A percentile compares a stretch with the other conserved stretches of the same genome.
phyloP scores from a whole-genome alignment of 805 yeast genomes.

The Zygotorulaspora chibaensis region DNA sequence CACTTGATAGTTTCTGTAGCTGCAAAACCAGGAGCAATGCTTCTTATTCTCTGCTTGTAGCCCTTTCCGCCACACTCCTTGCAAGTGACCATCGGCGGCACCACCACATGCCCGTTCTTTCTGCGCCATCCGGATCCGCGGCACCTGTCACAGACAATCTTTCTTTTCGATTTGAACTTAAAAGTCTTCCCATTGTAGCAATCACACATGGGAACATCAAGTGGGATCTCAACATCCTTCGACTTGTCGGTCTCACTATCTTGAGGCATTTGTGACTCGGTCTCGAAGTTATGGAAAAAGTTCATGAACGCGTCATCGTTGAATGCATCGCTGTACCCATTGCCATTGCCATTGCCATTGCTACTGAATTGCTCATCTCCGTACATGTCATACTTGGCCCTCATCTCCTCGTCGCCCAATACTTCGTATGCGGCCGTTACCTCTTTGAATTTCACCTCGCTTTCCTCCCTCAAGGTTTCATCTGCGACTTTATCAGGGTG shows the following conservation, averaged over 20 bases:
- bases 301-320: conserved; percentile 73
- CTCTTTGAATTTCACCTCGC: conserved; percentile 79
- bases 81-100: conserved; percentile 53
- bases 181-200: conserved; percentile 76
- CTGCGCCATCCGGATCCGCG: conserved; percentile 68
- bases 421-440: conserved; percentile 83
- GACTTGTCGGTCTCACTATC: conserved; percentile 7
- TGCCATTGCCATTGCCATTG: conserved; percentile 5
- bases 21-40: conserved; percentile 74
- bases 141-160: conserved; percentile 68
- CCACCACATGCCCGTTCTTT: conserved; percentile 18
- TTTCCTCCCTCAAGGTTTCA: conserved; percentile 54
- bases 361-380: conserved; percentile 37
- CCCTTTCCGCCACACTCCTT: conserved; percentile 73
- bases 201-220: conserved; percentile 66
- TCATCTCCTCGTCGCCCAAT: conserved; percentile 61
- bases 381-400: conserved; percentile 56
- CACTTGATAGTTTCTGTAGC: conserved; percentile 61
- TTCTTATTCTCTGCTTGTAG: conserved; percentile 48
- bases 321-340: conserved; percentile 27
- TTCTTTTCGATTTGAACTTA: conserved; percentile 67
- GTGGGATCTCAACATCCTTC: conserved; percentile 50
- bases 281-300: conserved; percentile 48
- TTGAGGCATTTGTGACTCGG: conserved; percentile 1
- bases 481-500: conserved; percentile 89